Percentiles rank a stretch among this genome's conserved stretches.
Evolutionary conservation across 2,329 filamentous ascomycete species (phyloP).

Genomic region (Furcasterigmium furcatum): DNA sequence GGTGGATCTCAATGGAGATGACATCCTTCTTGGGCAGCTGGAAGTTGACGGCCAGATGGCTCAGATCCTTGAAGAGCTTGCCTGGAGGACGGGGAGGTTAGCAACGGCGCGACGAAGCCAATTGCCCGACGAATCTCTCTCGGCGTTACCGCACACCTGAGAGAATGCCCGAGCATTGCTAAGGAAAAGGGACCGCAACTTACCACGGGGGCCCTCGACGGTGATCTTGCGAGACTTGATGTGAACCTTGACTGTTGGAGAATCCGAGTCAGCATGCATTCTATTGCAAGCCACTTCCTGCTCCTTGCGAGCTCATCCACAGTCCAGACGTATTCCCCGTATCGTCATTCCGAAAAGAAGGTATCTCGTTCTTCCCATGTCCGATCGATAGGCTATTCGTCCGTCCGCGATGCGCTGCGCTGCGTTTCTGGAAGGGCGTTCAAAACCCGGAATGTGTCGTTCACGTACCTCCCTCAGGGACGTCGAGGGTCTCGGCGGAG

Average conservation of each 20-base stretch:
- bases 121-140: too few relatives aligned
- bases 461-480: conserved; percentile 93
- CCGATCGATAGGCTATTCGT: conserved; percentile 2
- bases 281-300: conserved; percentile 16
- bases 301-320: conserved; percentile 17
- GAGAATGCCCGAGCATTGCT: background rate
- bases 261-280: conserved; percentile 28
- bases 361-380: conserved; percentile 5
- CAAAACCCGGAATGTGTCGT: conserved; percentile 5
- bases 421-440: background rate
- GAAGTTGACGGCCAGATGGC: conserved; percentile 96
- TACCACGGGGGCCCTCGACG: conserved; percentile 94
- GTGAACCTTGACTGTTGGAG: conserved; percentile 80
- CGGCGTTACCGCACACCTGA: too few relatives aligned
- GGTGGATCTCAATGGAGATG: conserved; percentile 98
- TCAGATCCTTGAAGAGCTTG: conserved; percentile 96
- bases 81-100: conserved; percentile 44
- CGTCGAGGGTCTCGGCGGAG: conserved; percentile 90
- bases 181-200: too few relatives aligned
- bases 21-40: conserved; percentile 77
- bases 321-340: conserved; percentile 14
- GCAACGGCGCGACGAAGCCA: too few relatives aligned
- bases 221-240: conserved; percentile 97
- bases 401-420: background rate
- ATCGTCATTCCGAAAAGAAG: conserved; percentile 6